phyloP scores from a whole-genome alignment of 441 rosid genomes.

The Codiaeum variegatum region DNA sequence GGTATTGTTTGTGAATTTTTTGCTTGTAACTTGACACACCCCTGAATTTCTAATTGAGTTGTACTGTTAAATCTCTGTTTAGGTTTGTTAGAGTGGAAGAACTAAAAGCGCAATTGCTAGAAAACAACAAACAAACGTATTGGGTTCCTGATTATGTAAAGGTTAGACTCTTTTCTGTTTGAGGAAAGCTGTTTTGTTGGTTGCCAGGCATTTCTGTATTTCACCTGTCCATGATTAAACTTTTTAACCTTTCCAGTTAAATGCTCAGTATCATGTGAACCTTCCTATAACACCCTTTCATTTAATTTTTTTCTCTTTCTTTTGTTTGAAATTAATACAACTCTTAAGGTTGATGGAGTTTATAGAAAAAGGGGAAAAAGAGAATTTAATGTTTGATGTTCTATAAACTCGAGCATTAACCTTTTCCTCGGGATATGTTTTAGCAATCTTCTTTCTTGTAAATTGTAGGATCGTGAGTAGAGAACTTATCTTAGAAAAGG shows the following conservation, averaged over 20 bases:
- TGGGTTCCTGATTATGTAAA: slow-evolving; percentile 99
- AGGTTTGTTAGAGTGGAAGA: slow-evolving; percentile 95
- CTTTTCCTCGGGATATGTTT: not conserved
- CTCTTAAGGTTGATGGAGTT: not conserved
- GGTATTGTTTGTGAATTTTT: not conserved
- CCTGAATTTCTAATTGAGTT: not conserved
- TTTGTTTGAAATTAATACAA: not conserved
- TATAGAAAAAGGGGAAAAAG: not conserved
- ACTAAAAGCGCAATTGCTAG: slow-evolving; percentile 74
- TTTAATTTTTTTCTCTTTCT: not conserved
- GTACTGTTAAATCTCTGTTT: slow-evolving; percentile 11
- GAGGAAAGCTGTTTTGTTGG: not conserved
- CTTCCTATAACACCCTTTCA: not conserved
- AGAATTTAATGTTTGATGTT: not conserved
- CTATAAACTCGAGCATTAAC: not conserved
- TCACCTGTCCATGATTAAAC: not conserved
- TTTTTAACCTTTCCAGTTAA: not conserved
- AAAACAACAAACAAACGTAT: slow-evolving; percentile 77
- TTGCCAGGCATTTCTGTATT: not conserved
- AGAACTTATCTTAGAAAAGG: not conserved
- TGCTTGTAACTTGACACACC: not conserved
- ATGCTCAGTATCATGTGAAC: not conserved
- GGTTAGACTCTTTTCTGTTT: slow-evolving; percentile 40
- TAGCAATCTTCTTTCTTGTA: not conserved
- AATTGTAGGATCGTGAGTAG: not conserved